Evolutionary conservation across 1,284 basidiomycete species (phyloP), one percentile per base, ranked within the genome.

Genomic region (Ustilago xerochloae): DNA sequence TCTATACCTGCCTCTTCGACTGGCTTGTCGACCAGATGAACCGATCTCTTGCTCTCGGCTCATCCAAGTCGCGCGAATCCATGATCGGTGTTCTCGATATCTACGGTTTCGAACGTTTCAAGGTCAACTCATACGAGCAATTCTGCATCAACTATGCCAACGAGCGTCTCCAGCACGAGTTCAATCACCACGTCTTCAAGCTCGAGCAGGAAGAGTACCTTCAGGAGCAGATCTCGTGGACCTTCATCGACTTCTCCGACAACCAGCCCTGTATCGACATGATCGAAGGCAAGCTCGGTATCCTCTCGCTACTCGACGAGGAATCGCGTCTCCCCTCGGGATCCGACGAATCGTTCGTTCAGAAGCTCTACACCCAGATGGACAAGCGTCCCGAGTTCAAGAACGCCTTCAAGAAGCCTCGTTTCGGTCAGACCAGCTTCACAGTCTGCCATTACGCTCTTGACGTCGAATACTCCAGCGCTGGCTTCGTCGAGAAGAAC

Each of bases 71-170:
- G 45, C 93, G 94, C 24, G 93, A 94, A 84, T 97, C 95, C 90
- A 99, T 99, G 86, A 99, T 99, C 77, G 97, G 97, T 82, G 97
- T 99, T 4, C 87, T 99, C 81, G 97, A 99, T 79, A 88, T 88
- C 72, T 86, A 87, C 85, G 81, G 84, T 80, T 86, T 82, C 57
- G 81, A 83, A 65, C 83, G 77, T 56, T 84, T 85, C 63, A 84
- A 85, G 70, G 68, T 75, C 55, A 97, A 97, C 86, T 97, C 94
- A 10, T 99, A 98, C 84, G 97, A 99, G 85, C 97, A 99, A 87
- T 99, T 99, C 86, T 97, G 95, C 85, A 99, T 99, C 87, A 99
- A 99, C 85, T 99, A 98, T 85, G 97, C 97, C 46, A 99, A 99
- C 82, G 97, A 99, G 86, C 98, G 99, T 85, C 85, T 84, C 54